Evolutionary conservation across 2,329 filamentous ascomycete species (phyloP).

Genomic region (Biscogniauxia marginata): DNA sequence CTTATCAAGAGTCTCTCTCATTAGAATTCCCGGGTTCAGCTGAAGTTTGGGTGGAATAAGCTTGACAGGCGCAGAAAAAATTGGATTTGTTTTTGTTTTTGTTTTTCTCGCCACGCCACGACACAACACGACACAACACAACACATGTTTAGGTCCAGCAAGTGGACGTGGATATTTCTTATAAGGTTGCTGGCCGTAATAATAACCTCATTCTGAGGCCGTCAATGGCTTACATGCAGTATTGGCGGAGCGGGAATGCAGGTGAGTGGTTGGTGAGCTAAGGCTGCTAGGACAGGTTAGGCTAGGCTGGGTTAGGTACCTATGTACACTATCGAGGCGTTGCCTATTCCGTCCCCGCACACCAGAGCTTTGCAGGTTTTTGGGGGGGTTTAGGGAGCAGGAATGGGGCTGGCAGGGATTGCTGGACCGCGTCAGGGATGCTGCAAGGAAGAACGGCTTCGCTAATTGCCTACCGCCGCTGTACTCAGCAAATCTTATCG

Average conservation of each 20-base stretch:
- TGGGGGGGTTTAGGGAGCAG: not conserved
- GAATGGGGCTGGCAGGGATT: not conserved
- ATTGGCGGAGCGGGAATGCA: too few species aligned
- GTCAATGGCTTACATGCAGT: too few species aligned
- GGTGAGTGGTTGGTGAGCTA: not conserved
- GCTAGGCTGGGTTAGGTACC: not conserved
- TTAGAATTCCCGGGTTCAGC: not conserved
- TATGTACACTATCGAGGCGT: not conserved
- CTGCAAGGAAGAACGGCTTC: not conserved
- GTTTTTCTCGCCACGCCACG: not conserved
- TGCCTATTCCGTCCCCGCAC: not conserved
- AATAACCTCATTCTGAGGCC: not conserved
- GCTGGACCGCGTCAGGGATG: not conserved
- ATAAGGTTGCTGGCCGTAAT: not conserved
- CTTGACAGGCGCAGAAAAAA: not conserved
- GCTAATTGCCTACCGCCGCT: not conserved
- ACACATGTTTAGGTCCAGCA: not conserved
- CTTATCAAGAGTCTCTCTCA: not conserved
- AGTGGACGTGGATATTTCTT: not conserved
- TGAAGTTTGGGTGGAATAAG: not conserved
- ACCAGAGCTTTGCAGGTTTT: too few species aligned
- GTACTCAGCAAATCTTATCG: too few species aligned
- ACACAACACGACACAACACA: not conserved
- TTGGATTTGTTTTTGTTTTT: not conserved
- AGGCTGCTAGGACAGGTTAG: too few species aligned